Evolutionary conservation across 2,329 filamentous ascomycete genomes (phyloP).

Genomic region (Paradendryphiella salina): DNA sequence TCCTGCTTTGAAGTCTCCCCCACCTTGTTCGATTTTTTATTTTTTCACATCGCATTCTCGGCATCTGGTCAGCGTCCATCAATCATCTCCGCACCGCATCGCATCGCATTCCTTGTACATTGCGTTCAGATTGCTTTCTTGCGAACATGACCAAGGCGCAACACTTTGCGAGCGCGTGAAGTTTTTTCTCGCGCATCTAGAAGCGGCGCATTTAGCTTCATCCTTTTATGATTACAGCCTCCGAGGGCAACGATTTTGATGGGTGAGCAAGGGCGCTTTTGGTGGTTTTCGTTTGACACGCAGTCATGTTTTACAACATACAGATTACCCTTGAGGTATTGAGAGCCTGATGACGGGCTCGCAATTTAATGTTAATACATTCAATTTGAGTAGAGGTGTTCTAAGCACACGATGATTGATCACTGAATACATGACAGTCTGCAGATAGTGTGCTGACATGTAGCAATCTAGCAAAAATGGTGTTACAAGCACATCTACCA

Average conservation of each 20-base stretch:
- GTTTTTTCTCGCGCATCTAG: neutral
- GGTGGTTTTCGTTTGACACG: neutral
- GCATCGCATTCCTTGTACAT: conserved; percentile 3
- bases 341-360: neutral
- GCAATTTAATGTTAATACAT: conserved; percentile 9
- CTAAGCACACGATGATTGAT: neutral
- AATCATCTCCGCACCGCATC: conserved; percentile 1
- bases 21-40: neutral
- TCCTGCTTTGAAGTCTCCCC: conserved; percentile 14
- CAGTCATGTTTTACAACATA: neutral
- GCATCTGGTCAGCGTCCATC: neutral
- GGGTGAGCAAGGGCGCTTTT: neutral
- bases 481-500: neutral
- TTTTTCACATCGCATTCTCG: neutral
- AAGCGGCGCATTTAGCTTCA: too few relatives aligned
- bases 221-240: too few relatives aligned
- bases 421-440: neutral
- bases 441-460: neutral
- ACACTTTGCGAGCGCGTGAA: neutral
- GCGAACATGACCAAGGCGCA: neutral
- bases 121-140: conserved; percentile 1
- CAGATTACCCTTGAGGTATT: neutral
- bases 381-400: neutral
- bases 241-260: too few relatives aligned
- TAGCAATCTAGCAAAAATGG: neutral